Percentiles rank a stretch among this genome's conserved stretches.
Conservation (phyloP, 306 rosid genomes). For the Cicer pinnatifidum region DNA sequence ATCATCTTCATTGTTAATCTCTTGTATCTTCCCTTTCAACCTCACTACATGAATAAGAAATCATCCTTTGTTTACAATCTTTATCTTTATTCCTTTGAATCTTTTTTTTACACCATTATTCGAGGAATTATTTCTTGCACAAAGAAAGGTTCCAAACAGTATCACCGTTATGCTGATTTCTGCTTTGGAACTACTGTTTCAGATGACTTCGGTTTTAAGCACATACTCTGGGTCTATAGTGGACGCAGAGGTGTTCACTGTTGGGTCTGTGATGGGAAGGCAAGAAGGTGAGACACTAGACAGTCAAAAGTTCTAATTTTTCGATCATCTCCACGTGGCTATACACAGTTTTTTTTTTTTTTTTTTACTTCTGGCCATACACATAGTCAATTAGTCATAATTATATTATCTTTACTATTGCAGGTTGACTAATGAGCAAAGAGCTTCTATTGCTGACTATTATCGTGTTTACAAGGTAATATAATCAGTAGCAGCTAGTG, state of each 20-base stretch:
- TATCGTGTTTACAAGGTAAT: slow-evolving; percentile 85
- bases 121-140: no score
- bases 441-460: slow-evolving; percentile 82
- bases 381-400: slow-evolving; percentile 15
- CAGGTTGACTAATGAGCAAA: slow-evolving; percentile 85
- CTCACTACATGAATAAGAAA: no score
- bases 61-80: no score
- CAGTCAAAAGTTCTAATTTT: slow-evolving; percentile 7
- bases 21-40: no score
- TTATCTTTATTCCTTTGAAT: no score
- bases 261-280: slow-evolving; percentile 94
- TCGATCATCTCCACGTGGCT: slow-evolving; percentile 15
- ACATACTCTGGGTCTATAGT: slow-evolving; percentile 92
- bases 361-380: neutral
- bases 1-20: no score
- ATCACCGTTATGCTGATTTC: slow-evolving; percentile 29
- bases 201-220: slow-evolving; percentile 91
- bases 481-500: neutral
- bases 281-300: slow-evolving; percentile 67
- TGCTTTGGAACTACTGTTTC: slow-evolving; percentile 41
- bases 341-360: no score
- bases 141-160: neutral
- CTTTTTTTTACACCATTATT: no score
- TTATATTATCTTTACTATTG: slow-evolving; percentile 39
- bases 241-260: slow-evolving; percentile 95